A percentile compares a stretch with the other conserved stretches of the same genome.
Conservation (phyloP, 345 rosid genomes). For the Bruguiera parviflora region DNA sequence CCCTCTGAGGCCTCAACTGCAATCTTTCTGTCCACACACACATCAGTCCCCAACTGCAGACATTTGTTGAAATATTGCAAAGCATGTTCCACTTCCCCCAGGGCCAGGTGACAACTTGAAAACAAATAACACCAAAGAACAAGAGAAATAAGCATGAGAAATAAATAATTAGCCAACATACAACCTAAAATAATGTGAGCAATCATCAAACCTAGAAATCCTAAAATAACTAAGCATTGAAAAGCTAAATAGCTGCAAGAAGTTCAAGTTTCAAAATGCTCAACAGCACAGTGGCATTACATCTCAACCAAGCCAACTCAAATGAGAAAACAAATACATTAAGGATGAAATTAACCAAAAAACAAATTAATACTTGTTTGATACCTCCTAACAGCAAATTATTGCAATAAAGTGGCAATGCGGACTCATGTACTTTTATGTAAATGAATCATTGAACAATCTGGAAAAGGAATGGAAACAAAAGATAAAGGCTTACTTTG, state of each 20-base stretch:
- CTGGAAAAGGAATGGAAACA: slow-evolving; percentile 16
- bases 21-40: slow-evolving; percentile 76
- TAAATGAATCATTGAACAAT: not conserved
- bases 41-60: slow-evolving; percentile 64
- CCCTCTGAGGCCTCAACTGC: slow-evolving; percentile 93
- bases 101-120: slow-evolving; percentile 79
- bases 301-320: not conserved
- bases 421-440: not conserved
- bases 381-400: not conserved
- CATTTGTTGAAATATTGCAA: slow-evolving; percentile 67
- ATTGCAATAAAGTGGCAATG: not conserved
- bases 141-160: slow-evolving; percentile 22
- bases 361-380: not conserved
- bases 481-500: slow-evolving; percentile 54
- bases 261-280: not conserved
- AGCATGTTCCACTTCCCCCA: slow-evolving; percentile 90
- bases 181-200: not conserved
- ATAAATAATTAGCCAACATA: not conserved
- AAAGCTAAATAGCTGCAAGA: not conserved
- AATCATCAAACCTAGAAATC: not conserved
- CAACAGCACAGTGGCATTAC: not conserved
- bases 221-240: not conserved
- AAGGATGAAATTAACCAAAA: not conserved
- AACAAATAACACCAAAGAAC: slow-evolving; percentile 14
- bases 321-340: not conserved